These are phyloP conservation scores for Datura wrightii DNA, from an alignment of 257 asterid genomes.

Conservation along the genomic window DNA sequence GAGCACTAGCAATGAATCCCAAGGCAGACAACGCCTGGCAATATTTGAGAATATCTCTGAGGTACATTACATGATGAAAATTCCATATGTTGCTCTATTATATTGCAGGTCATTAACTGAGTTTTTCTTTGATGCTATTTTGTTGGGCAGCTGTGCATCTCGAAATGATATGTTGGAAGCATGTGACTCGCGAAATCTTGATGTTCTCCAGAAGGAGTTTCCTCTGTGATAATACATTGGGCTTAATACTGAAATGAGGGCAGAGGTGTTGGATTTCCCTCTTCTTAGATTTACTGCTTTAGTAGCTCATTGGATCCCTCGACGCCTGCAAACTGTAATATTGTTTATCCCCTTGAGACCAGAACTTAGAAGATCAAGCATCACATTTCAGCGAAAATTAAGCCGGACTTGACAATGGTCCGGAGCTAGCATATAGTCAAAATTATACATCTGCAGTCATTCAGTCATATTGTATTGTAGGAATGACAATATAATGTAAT, in stretches of 20 bases:
- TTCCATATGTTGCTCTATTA: background rate
- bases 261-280: background rate
- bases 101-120: constrained; percentile 23
- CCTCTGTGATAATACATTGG: constrained; percentile 59
- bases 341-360: constrained; percentile 13
- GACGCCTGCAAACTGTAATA: background rate
- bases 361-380: background rate
- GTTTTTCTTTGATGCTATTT: background rate
- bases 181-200: constrained; percentile 90
- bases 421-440: background rate
- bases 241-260: background rate
- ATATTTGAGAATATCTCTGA: constrained; percentile 88
- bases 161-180: constrained; percentile 92
- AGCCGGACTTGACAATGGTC: background rate
- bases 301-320: constrained; percentile 25
- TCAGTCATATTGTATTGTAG: constrained; percentile 8
- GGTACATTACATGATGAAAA: constrained; percentile 50
- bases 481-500: background rate
- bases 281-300: background rate
- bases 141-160: constrained; percentile 75
- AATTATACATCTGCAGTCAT: background rate
- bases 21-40: constrained; percentile 99
- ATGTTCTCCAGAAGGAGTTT: constrained; percentile 88
- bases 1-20: constrained; percentile 95
- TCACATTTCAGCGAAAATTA: background rate